phyloP scores from a whole-genome alignment of 2,329 filamentous ascomycete genomes.

The Ophiostoma sp. region DNA sequence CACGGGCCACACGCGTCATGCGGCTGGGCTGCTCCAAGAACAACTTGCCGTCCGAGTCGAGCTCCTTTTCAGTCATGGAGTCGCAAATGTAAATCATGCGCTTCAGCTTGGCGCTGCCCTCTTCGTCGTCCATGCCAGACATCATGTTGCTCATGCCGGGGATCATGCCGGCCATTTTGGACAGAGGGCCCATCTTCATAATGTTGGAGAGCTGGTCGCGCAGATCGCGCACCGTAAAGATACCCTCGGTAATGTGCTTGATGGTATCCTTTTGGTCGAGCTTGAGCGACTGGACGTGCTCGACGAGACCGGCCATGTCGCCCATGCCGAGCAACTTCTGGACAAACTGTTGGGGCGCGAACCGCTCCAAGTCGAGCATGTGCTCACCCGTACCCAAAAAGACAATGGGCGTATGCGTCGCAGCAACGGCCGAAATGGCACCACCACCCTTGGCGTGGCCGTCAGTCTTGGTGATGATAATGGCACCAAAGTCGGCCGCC shows the following conservation, averaged over 20 bases:
- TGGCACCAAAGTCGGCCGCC: slow-evolving; percentile 93
- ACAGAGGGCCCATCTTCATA: slow-evolving; percentile 98
- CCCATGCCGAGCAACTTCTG: slow-evolving; percentile 96
- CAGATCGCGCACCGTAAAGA: slow-evolving; percentile 92
- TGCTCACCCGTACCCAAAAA: slow-evolving; percentile 98
- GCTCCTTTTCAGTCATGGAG: slow-evolving; percentile 94
- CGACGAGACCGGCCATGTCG: slow-evolving; percentile 90
- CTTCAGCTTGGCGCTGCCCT: slow-evolving; percentile 88
- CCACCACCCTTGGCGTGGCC: slow-evolving; percentile 93
- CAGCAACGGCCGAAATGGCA: slow-evolving; percentile 95
- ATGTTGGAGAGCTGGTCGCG: slow-evolving; percentile 95
- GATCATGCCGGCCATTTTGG: slow-evolving; percentile 98
- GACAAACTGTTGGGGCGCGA: slow-evolving; percentile 89
- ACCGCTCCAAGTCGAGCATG: slow-evolving; percentile 90
- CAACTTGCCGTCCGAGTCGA: slow-evolving; percentile 92
- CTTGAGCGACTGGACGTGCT: slow-evolving; percentile 94
- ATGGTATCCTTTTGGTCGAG: slow-evolving; percentile 98
- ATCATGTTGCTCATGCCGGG: slow-evolving; percentile 92
- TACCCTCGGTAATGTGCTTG: slow-evolving; percentile 96
- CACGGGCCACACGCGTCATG: slow-evolving; percentile 87
- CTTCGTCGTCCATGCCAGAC: slow-evolving; percentile 94
- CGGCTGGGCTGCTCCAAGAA: slow-evolving; percentile 89
- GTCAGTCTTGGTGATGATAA: slow-evolving; percentile 98
- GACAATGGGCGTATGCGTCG: slow-evolving; percentile 93
- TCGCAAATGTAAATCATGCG: slow-evolving; percentile 99